Evolutionary conservation across 164 flowering plant species (phyloP), one percentile per base, ranked within the genome.

Genomic region (Macadamia tetraphylla): DNA sequence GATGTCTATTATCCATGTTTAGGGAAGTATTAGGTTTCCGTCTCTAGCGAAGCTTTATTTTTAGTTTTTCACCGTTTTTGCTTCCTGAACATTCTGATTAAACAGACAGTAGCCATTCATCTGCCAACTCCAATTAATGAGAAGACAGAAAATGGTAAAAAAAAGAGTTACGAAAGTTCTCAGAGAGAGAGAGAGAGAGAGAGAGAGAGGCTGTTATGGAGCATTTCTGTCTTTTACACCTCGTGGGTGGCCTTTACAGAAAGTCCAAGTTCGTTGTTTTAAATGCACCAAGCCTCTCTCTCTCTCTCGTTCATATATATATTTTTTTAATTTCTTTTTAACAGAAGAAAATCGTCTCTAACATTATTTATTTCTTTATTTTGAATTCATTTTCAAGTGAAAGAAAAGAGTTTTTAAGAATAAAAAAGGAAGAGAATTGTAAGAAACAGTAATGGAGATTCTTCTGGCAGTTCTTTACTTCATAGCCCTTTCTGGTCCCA

Each of bases 181-280:
- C 23, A 10, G 43, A 23, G 51, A 68, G 44, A 65, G 64, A 65
- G 63, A 60, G 58, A 44, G 62, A 60, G 64, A n/a, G 35, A 60
- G 63, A 65, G 53, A 11, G 59, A 30, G 30, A 44, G 49, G 52
- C 49, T 67, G 80, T 81, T 73, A 82, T 84, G 87, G 89, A 77
- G 80, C 76, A 67, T 73, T 79, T 79, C 76, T 83, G 87, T 81
- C 85, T 67, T 76, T 76, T 72, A 73, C 80, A 67, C 71, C 71
- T 76, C 75, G 85, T 76, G 72, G 71, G 66, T 71, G 78, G 73
- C 40, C 83, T 76, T 77, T 73, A 67, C 64, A 77, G 77, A 80
- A 79, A 79, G 86, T 79, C 89, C 87, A 81, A 84, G 79, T 83
- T 79, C 85, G 80, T 73, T 80, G 87, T 76, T 84, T 77, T 78